phyloP scores from a whole-genome alignment of 768 basidiomycete genomes.

The Termitomyces sp. region DNA sequence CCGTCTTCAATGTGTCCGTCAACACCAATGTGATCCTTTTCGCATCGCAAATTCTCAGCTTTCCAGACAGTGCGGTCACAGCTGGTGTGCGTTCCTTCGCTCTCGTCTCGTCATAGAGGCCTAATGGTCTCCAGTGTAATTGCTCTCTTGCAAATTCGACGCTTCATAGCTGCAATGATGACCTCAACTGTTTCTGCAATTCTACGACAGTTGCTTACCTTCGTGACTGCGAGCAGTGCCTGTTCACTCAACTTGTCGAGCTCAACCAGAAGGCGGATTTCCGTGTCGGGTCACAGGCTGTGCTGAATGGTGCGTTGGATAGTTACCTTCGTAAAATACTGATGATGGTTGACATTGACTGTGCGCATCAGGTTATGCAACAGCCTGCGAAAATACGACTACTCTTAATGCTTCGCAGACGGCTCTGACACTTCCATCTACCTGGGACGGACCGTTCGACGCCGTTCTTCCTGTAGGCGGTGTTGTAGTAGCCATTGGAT shows the following conservation, averaged over 20 bases:
- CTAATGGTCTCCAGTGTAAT: constrained; percentile 29
- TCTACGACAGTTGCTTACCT: constrained; percentile 36
- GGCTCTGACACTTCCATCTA: constrained; percentile 38
- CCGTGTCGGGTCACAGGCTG: constrained; percentile 52
- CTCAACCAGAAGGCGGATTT: constrained; percentile 44
- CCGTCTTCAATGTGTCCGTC: constrained; percentile 45
- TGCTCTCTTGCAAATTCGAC: constrained; percentile 22
- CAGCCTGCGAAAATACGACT: constrained; percentile 34
- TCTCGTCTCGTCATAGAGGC: not conserved
- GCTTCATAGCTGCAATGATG: constrained; percentile 37
- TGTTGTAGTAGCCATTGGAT: constrained; percentile 38
- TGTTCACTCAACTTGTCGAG: constrained; percentile 51
- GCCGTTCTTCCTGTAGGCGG: constrained; percentile 38
- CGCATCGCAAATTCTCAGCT: constrained; percentile 39
- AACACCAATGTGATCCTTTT: constrained; percentile 28
- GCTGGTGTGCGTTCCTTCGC: constrained; percentile 23
- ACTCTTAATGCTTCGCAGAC: constrained; percentile 33
- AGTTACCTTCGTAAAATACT: not conserved
- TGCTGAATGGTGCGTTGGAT: constrained; percentile 46
- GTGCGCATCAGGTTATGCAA: constrained; percentile 43
- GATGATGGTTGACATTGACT: constrained; percentile 4
- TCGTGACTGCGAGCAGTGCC: constrained; percentile 60
- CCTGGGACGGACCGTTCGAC: constrained; percentile 60
- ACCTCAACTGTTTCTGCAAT: constrained; percentile 53
- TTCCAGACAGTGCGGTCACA: constrained; percentile 27